phyloP scores from a whole-genome alignment of 371 early-diverging fungal species.

The Coemansia sp. region DNA sequence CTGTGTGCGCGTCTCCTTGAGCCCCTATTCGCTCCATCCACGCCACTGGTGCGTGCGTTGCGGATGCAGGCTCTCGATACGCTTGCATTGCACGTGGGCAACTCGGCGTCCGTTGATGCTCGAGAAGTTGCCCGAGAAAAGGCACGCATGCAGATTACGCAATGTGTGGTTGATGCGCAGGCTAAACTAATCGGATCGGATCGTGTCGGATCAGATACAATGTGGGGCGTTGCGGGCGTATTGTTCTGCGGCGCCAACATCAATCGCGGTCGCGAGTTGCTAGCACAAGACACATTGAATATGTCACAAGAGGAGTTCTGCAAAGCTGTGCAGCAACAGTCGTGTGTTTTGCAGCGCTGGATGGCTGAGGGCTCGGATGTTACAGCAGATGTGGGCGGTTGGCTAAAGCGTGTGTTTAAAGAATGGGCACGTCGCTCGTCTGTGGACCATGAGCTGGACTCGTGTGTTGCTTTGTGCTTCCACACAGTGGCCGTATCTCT shows the following conservation, averaged over 20 bases:
- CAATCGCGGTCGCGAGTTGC: conserved; percentile 9
- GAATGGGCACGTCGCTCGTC: conserved; percentile 20
- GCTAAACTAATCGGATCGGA: too few relatives aligned
- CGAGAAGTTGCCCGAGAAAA: conserved; percentile 4
- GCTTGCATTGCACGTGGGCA: conserved; percentile 3
- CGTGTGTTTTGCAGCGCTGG: conserved; percentile 18
- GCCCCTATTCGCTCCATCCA: conserved; percentile 1
- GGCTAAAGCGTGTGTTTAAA: conserved; percentile 31
- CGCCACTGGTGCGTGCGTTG: background rate
- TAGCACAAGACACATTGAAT: background rate
- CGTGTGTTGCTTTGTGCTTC: conserved; percentile 1
- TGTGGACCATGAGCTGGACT: background rate
- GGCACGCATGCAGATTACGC: conserved; percentile 12
- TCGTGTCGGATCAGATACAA: background rate
- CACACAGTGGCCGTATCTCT: conserved; percentile 17
- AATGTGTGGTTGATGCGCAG: background rate
- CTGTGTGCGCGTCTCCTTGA: conserved; percentile 11
- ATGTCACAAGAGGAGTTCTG: background rate
- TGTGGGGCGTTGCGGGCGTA: conserved; percentile 10
- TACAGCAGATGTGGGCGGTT: conserved; percentile 1
- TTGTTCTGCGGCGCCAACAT: conserved; percentile 13
- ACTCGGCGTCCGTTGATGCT: background rate
- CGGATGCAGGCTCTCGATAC: conserved; percentile 13
- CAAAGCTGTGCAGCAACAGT: conserved; percentile 5
- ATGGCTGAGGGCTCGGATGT: background rate